phyloP scores from a whole-genome alignment of 2,329 filamentous ascomycete genomes.

The Ophiostoma perfectum region DNA sequence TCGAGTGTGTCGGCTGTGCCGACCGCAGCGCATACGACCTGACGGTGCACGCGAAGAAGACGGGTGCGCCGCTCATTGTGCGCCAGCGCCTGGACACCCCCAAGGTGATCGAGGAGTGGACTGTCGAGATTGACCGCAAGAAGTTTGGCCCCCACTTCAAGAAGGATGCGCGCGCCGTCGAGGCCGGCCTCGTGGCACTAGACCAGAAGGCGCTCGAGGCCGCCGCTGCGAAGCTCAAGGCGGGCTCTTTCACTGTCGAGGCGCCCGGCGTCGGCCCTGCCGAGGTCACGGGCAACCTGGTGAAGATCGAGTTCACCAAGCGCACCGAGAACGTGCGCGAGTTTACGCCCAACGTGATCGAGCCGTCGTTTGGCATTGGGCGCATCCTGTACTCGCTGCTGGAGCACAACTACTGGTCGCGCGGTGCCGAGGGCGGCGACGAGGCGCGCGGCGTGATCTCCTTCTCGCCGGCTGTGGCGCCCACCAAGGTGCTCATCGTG shows the following conservation, averaged over 20 bases:
- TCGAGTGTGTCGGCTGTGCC: slow-evolving; percentile 96
- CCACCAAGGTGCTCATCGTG: slow-evolving; percentile 89
- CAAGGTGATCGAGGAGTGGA: slow-evolving; percentile 76
- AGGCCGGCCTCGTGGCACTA: slow-evolving; percentile 68
- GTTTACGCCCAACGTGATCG: slow-evolving; percentile 92
- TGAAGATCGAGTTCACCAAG: slow-evolving; percentile 79
- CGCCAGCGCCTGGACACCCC: slow-evolving; percentile 76
- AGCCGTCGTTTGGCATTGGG: slow-evolving; percentile 96
- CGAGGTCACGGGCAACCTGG: slow-evolving; percentile 70
- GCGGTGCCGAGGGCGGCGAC: slow-evolving; percentile 62
- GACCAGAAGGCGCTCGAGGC: slow-evolving; percentile 77
- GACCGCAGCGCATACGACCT: slow-evolving; percentile 85
- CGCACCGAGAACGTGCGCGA: slow-evolving; percentile 78
- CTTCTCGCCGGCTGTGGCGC: slow-evolving; percentile 64
- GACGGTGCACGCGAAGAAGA: slow-evolving; percentile 87
- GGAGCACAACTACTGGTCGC: slow-evolving; percentile 94
- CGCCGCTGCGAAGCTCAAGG: slow-evolving; percentile 66
- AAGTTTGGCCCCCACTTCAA: slow-evolving; percentile 94
- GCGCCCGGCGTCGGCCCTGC: slow-evolving; percentile 62
- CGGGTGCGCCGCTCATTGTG: slow-evolving; percentile 78
- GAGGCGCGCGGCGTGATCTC: slow-evolving; percentile 71
- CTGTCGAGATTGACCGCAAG: slow-evolving; percentile 86
- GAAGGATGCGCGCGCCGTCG: slow-evolving; percentile 83
- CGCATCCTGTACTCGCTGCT: slow-evolving; percentile 88
- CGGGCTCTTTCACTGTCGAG: slow-evolving; percentile 67